Conservation (phyloP, 805 yeast genomes). For the Brettanomyces sp. region DNA sequence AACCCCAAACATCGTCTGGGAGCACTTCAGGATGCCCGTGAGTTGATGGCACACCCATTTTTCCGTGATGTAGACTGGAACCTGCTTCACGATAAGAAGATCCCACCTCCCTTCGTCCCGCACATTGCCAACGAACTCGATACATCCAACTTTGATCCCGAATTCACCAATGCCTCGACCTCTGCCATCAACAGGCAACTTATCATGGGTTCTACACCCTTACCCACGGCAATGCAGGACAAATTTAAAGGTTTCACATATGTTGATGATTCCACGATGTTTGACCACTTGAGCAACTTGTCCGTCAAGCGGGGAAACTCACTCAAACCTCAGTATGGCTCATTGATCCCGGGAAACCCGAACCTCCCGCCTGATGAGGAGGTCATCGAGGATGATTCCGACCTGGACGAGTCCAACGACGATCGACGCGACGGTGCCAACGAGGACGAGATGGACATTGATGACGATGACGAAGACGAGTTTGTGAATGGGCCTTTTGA, state of each 20-base stretch:
- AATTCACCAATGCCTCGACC: conserved; percentile 87
- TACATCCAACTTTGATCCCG: conserved; percentile 96
- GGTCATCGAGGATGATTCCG: conserved; percentile 64
- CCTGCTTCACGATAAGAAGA: conserved; percentile 60
- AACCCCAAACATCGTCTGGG: conserved; percentile 95
- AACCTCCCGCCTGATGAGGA: conserved; percentile 77
- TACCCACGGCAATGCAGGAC: conserved; percentile 92
- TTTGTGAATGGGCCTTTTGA: conserved; percentile 89
- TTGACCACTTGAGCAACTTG: conserved; percentile 53
- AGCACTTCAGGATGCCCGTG: conserved; percentile 84
- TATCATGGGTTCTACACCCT: conserved; percentile 65
- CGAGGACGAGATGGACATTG: conserved; percentile 38
- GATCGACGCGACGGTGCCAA: conserved; percentile 22
- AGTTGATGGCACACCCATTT: conserved; percentile 84
- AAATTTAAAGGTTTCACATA: conserved; percentile 95
- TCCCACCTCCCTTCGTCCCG: conserved; percentile 96
- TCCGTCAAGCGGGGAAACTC: conserved; percentile 29
- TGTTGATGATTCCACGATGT: conserved; percentile 88
- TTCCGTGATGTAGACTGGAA: conserved; percentile 91
- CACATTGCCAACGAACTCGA: conserved; percentile 86
- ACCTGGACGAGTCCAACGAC: conserved; percentile 31
- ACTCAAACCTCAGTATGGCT: conserved; percentile 41
- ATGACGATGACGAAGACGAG: conserved; percentile 44
- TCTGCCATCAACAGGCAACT: conserved; percentile 64
- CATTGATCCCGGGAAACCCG: conserved; percentile 73